A percentile compares a stretch with the other conserved stretches of the same genome.
Evolutionary conservation across 148 eudicot genomes (phyloP).

Genomic region (Dysphania ambrosioides): DNA sequence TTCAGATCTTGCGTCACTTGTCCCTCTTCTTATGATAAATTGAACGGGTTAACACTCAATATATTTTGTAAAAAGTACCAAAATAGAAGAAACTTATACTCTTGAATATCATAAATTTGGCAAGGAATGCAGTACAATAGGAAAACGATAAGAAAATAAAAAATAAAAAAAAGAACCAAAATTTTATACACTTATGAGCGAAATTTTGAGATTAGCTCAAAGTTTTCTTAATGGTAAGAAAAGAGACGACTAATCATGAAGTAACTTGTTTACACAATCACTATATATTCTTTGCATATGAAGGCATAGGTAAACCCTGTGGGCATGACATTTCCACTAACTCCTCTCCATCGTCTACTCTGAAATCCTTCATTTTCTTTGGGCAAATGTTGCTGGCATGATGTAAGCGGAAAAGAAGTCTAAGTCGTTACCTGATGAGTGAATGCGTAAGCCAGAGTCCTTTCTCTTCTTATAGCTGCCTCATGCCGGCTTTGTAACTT

Average conservation of each 20-base stretch:
- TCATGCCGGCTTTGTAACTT: constrained; percentile 71
- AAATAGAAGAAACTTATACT: background rate
- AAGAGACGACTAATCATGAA: constrained; percentile 4
- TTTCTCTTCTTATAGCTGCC: constrained; percentile 90
- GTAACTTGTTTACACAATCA: constrained; percentile 13
- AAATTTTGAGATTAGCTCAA: constrained; percentile 16
- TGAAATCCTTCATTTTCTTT: constrained; percentile 9
- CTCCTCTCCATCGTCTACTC: constrained; percentile 18
- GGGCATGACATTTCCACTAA: constrained; percentile 15
- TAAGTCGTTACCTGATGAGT: constrained; percentile 75
- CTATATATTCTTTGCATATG: background rate
- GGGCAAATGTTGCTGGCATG: constrained; percentile 18
- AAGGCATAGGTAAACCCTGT: background rate
- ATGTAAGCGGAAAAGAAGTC: constrained; percentile 21
- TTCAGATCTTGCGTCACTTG: too few relatives aligned
- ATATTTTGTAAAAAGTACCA: background rate
- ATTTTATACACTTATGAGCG: constrained; percentile 11
- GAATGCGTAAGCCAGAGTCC: constrained; percentile 88
- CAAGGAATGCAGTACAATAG: background rate
- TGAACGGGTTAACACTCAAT: background rate
- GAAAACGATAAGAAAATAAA: too few relatives aligned
- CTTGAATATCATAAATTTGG: background rate
- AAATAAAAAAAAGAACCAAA: background rate
- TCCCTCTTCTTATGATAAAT: background rate
- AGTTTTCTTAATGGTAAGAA: constrained; percentile 2